Base-by-base conservation (phyloP, 169 alveolate genomes). In the Plasmodium vinckei region DNA sequence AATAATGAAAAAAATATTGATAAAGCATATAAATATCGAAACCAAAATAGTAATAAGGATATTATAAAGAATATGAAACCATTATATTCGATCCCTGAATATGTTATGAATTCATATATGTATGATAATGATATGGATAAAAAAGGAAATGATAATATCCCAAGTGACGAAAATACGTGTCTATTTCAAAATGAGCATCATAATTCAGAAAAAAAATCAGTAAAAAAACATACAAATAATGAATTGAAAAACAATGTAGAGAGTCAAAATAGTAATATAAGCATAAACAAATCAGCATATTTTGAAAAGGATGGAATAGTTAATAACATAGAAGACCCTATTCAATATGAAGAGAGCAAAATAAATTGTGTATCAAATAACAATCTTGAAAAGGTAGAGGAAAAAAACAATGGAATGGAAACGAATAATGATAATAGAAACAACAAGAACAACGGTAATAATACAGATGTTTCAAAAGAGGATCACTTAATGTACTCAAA, bases 1-100 rank as follows among this genome's bases (percentile, higher is more conserved):
- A 44, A 77, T 51, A n/a, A 47, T 63, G 75, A 77, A n/a, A 77
- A 63, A 68, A 77, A 77, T 42, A 63, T 77, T 25, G 88, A 77
- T 47, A 77, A 63, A 17, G 63, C 88, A 23, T 77, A 77, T 56
- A 77, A 77, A 23, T 77, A 64, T 44, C 63, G 88, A 59, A 53
- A 63, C 21, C 88, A 77, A 64, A 77, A 77, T 53, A 77, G 88
- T 46, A 77, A 77, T 68, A 77, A 56, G 17, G 88, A 77, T 23
- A 12, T 77, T 53, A 49, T 77, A 39, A 77, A 54, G 15, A 63
- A 77, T 23, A 77, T 77, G 73, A 77, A 77, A 47, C 88, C 88
- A n/a, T 49, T 77, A 69, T 77, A 77, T 64, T 77, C 88, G 17
- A 54, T 77, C 2, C 88, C 88, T 12, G 88, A 77, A 69, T 49